phyloP scores from a whole-genome alignment of 768 basidiomycete genomes.

The Gautieria morchelliformis region DNA sequence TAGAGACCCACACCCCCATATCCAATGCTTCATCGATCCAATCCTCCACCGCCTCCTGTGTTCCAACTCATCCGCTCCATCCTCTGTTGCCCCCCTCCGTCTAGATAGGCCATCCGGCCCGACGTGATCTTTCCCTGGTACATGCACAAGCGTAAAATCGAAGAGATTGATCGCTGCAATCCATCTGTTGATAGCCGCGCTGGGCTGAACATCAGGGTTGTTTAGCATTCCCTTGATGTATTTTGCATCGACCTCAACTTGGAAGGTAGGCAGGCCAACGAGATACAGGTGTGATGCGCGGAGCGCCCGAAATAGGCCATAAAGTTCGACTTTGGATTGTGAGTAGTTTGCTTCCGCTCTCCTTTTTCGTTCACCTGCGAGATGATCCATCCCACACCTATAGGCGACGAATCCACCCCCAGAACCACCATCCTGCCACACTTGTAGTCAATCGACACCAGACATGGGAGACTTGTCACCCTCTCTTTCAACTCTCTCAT shows the following conservation, averaged over 20 bases:
- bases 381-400: conserved; percentile 11
- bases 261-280: too few relatives aligned
- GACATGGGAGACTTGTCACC: conserved; percentile 8
- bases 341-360: conserved; percentile 10
- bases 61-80: background rate
- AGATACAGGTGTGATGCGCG: conserved; percentile 14
- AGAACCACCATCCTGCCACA: conserved; percentile 9
- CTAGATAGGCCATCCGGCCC: background rate
- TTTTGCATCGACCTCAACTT: too few relatives aligned
- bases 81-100: background rate
- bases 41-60: conserved; percentile 5
- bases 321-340: conserved; percentile 12
- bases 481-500: conserved; percentile 17
- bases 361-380: too few relatives aligned
- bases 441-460: conserved; percentile 12
- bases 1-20: background rate
- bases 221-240: too few relatives aligned
- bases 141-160: background rate
- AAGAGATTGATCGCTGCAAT: conserved; percentile 15
- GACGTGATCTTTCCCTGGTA: background rate
- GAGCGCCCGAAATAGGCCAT: conserved; percentile 6
- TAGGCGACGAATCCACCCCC: conserved; percentile 16
- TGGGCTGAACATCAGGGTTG: too few relatives aligned
- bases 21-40: background rate
- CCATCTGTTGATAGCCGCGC: too few relatives aligned